Evolutionary conservation across 1,284 basidiomycete genomes (phyloP), one percentile per base, ranked within the genome.

Genomic region (Mycena citricolor): DNA sequence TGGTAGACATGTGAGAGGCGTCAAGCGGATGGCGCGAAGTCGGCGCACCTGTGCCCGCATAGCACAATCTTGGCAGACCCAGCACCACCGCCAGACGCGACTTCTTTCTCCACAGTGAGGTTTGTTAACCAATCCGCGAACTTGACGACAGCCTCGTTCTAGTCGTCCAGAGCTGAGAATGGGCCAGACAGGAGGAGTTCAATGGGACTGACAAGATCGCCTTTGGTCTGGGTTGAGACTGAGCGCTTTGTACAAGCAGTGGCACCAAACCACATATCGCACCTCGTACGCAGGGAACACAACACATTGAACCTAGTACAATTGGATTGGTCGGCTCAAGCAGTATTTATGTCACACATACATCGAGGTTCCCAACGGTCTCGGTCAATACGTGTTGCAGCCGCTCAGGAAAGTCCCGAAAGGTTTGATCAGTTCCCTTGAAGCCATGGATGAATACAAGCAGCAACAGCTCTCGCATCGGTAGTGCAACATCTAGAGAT

Each of bases 221-320:
- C 92, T 58, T 88, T 90, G 8, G 91, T 94, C 81, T 87, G 35
- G 12, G 19, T 11, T 24, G 34, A 24, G 17, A 29, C 24, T 36
- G 30, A n/a, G 14, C 10, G 22, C 22, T 23, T 24, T 22, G 12
- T 23, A 33, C 6, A 19, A 46, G 42, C 16, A 16, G 10, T 21
- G 37, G 11, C 4, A n/a, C n/a, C n/a, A 22, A 14, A 28, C 10
- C 14, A 31, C 19, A 20, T 38, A 48, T 31, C 73, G 55, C 46
- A 88, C 91, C 72, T 97, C 90, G 58, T 97, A 97, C 3, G 83
- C 85, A 21, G 94, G 94, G 61, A 97, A 97, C 5, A 93, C 74
- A 11, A 85, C 66, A 39, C 81, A 86, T 60, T 93, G 83, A 7
- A 91, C 83, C 49, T 51, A 19, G n/a, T 20, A 14, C 16, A 4